Base-by-base conservation (phyloP, 805 yeast species). In the Dipodascus albidus region DNA sequence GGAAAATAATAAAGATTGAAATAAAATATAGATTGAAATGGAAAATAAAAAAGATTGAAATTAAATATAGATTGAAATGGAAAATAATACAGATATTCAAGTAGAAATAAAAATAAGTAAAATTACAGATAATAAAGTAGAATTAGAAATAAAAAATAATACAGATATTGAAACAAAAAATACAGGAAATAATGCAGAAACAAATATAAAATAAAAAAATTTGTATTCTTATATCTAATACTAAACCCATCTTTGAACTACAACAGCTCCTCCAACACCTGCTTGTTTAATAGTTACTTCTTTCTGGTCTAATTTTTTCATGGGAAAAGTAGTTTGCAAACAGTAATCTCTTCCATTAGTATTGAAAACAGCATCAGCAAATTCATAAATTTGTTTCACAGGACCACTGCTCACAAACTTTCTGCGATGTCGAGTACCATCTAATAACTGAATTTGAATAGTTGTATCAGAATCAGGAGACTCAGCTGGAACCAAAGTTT, bases 381-480 rank as follows among this genome's bases (percentile, higher is more conserved):
- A 85, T 19, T 82, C 84, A 64, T 83, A 90, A 4, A 90, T 76
- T 20, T 64, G 73, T 52, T 78, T 72, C 4, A 90, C 84, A 1
- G 87, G 72, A 54, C 83, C 95, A 1, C 75, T 62, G 3, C 88
- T 73, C 59, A 79, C 72, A 64, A 91, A 83, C 50, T 78, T 78
- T 50, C 78, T 80, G 15, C 85, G 74, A 19, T 79, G 71, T 56
- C 88, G 77, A 56, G 80, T 77, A 3, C 97, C 97, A 62, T 80
- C 83, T 1, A 93, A 95, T 55, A 89, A 77, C 64, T 96, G 78
- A 15, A 90, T 80, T 67, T 88, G 96, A 4, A 90, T 82, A 3
- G 77, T 72, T 0, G 91, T 74, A 63, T 87, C 93, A 3, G 95
- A 93, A 20, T 64, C 67, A 2, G 72, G 58, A 21, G 62, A 58